Evolutionary conservation across 768 basidiomycete genomes (phyloP), one percentile per base, ranked within the genome.

Genomic region (Suillus hirtellus): DNA sequence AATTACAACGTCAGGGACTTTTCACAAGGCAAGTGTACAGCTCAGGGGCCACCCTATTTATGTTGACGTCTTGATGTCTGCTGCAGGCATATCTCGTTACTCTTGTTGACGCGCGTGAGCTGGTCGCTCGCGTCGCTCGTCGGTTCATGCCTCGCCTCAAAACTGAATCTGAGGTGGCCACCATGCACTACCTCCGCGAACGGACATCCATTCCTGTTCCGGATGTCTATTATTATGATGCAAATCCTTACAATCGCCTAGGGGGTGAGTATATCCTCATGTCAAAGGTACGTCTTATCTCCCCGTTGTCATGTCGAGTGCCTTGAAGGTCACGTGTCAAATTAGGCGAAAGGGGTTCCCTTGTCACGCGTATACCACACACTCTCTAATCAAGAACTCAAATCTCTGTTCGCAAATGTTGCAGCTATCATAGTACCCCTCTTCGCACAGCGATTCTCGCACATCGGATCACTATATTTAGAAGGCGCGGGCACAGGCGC

Each of bases 211-310:
- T 93, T 24, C 92, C 92, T 1, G 89, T 94, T 19, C 92, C 93
- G 0, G 81, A 77, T 37, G 85, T 95, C 5, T 90, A 89, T 65
- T 84, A 86, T 72, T 89, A 90, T 73, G 91, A 94, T 68, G 82
- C 92, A 1, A 93, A 93, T 70, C 92, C 92, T 10, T 91, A 86
- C 73, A 94, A 95, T 72, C 86, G 89, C 14, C 80, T 95, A 35
- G 93, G 92, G 0, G 89, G 90, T 21, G 93, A 95, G 74, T 94
- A 88, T 68, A 92, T 94, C 66, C 72, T 95, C 65, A 92, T 94
- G 92, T 89, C 89, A 60, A 93, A 89, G 85, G 92, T 89, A 65
- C 50, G 83, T 76, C 62, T 50, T 17, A 42, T 62, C 61, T 5
- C 1, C 15, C 52, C 40, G 37, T 50, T 64, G 63, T 64, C 34